These are phyloP conservation scores for Carpinus viminea DNA, from an alignment of 306 rosid genomes.

Conservation along the genomic window DNA sequence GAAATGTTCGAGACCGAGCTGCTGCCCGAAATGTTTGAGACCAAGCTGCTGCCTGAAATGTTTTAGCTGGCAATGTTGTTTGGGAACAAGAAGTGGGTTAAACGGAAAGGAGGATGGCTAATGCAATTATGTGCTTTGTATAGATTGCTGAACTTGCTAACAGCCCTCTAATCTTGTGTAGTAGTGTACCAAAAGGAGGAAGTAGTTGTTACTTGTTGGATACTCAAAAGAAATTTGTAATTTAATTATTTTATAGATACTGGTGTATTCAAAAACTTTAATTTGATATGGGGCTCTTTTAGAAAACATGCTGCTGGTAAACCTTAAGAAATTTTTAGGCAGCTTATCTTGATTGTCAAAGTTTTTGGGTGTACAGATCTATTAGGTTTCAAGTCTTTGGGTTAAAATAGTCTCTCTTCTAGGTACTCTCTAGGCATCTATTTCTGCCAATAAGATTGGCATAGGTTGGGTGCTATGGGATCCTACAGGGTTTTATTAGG, in stretches of 20 bases:
- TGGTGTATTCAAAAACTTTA: constrained; percentile 21
- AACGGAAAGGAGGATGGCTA: constrained; percentile 43
- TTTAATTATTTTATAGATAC: constrained; percentile 26
- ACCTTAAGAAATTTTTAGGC: not conserved
- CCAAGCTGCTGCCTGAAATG: constrained; percentile 42
- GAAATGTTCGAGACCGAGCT: constrained; percentile 18
- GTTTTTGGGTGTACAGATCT: not conserved
- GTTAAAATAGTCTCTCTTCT: too few relatives aligned
- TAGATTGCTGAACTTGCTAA: constrained; percentile 51
- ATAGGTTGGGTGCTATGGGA: too few relatives aligned
- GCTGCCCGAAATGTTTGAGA: constrained; percentile 41
- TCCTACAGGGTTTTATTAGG: too few relatives aligned
- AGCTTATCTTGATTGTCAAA: not conserved
- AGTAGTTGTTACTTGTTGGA: constrained; percentile 26
- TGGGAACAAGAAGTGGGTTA: constrained; percentile 41
- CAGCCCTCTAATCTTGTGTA: constrained; percentile 51
- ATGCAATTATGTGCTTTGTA: constrained; percentile 43
- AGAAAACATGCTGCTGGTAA: not conserved
- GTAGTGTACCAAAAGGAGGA: constrained; percentile 40
- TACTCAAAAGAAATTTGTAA: constrained; percentile 29
- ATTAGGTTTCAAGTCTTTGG: too few relatives aligned
- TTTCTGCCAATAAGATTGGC: too few relatives aligned
- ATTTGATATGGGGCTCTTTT: constrained; percentile 29
- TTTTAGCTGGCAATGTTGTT: constrained; percentile 57
- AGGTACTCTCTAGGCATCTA: too few relatives aligned